Base-by-base conservation (phyloP, 2,329 filamentous ascomycete genomes). In the Colletotrichum sp. region DNA sequence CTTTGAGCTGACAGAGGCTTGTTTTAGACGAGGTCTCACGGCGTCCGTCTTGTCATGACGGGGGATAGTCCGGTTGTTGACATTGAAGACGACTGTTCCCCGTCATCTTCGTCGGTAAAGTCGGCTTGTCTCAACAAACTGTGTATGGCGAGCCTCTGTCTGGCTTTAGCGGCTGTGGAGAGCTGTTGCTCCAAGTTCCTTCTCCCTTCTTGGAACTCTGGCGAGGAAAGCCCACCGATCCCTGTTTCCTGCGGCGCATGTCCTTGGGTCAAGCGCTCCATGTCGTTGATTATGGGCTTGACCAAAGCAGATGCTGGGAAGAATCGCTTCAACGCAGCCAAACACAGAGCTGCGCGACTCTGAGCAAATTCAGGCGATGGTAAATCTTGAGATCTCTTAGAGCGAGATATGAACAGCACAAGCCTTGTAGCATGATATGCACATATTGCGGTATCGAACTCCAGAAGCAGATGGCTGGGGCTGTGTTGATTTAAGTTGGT, bases 401-500 rank as follows among this genome's bases (percentile, higher is more conserved):
- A 79, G 6, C 80, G 78, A 5, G 81, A 79, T 18, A 80, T 79
- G 72, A 80, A 82, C 13, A 82, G 78, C 2, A 87, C 80, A 3
- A 87, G 79, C 1, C 85, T 82, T 1, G 85, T 83, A 6, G 83
- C 82, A 44, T 88, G 86, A 32, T 87, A 88, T 1, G 84, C 85
- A 49, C 86, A 87, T 3, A 88, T 85, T 6, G 86, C 86, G 0
- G 82, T 83, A 59, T 87, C 86, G 36, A 85, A 83, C 68, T 88
- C 86, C 0, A 87, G 80, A 13, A 84, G 81, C 7, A 81, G 78
- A 2, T 76, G 71, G 13, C 68, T 76, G 2, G 79, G 77, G 63
- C 79, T 78, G 63, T 81, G 76, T 30, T 80, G 79, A 21, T 79
- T 78, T 39, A 85, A 81, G 30, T 80, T 81, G 5, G 79, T 79